Base-by-base conservation (phyloP, 2,329 filamentous ascomycete species). In the Verticillium zaregamsianum region DNA sequence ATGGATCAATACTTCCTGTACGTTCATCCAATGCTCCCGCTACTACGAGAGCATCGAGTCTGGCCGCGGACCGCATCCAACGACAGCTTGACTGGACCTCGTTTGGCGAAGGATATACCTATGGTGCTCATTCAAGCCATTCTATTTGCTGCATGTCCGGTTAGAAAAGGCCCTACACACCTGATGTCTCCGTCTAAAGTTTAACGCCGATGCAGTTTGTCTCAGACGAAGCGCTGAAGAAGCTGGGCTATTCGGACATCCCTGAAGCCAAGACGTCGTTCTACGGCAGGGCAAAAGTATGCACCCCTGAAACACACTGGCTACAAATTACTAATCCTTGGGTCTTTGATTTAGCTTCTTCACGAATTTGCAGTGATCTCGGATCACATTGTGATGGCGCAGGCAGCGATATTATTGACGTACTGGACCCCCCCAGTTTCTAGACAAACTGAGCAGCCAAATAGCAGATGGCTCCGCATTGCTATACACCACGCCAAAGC, bases 401-500 rank as follows among this genome's bases (percentile, higher is more conserved):
- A 80, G 64, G 73, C 77, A 1, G 74, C 76, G 0, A 70, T 80
- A 3, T 72, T 81, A 12, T 74, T 81, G 25, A 77, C 77, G 20
- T 79, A 76, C 64, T 80, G 77, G 77, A 75, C 76, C 0, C 70
- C 72, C 23, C 66, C 60, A 23, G 62, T 58, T 2, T 69, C 67
- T 4, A 71, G 71, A 17, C 72, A 71, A 5, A 35, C 61, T 12
- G 68, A 71, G 35, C 76, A 76, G 54, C 71, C 76, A 4, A 82
- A 82, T 63, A 79, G 79, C 7, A 76, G 75, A 5, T 84, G 82
- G 82, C 74, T 84, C 2, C 74, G 75, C 25, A 74, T 77, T 40
- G 79, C 80, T 2, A 82, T 84, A 57, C 77, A 82, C 65, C 79
- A 81, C 59, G 80, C 82, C 2, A 79, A 77, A 62, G 74, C 74